Evolutionary conservation across 306 rosid genomes (phyloP).

Genomic region (Cucurbita moschata): DNA sequence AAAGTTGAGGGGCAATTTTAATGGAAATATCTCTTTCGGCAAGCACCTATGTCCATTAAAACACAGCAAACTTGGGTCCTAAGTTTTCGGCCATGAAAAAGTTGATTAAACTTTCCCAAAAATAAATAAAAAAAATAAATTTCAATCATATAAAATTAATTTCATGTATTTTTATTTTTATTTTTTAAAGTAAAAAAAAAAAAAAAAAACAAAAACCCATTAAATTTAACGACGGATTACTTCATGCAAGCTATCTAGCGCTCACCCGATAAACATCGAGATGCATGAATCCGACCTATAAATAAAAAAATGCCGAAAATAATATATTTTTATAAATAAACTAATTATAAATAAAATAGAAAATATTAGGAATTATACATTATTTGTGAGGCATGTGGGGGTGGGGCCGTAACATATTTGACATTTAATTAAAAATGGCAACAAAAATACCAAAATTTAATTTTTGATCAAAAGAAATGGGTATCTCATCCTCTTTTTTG

Average conservation of each 20-base stretch:
- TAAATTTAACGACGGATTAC: too few species aligned
- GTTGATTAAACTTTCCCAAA: background rate
- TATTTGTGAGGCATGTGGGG: background rate
- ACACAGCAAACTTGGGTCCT: conserved; percentile 29
- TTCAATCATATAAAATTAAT: too few species aligned
- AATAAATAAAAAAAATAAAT: too few species aligned
- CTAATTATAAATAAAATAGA: background rate
- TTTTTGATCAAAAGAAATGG: background rate
- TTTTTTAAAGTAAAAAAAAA: too few species aligned
- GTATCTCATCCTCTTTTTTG: background rate
- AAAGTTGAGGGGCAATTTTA: conserved; percentile 3
- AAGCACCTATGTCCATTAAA: conserved; percentile 1
- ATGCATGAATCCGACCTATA: too few species aligned
- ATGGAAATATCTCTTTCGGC: conserved; percentile 27
- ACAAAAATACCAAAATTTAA: background rate
- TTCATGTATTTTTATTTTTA: too few species aligned
- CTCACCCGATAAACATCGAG: too few species aligned
- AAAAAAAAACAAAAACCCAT: too few species aligned
- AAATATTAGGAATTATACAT: background rate
- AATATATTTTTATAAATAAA: background rate
- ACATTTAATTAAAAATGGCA: background rate
- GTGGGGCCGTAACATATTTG: background rate
- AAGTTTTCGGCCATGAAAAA: conserved; percentile 29
- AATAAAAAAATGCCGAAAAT: too few species aligned
- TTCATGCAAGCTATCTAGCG: too few species aligned